phyloP scores from a whole-genome alignment of 352 stramenopile species.

The Pythium plurisporium region DNA sequence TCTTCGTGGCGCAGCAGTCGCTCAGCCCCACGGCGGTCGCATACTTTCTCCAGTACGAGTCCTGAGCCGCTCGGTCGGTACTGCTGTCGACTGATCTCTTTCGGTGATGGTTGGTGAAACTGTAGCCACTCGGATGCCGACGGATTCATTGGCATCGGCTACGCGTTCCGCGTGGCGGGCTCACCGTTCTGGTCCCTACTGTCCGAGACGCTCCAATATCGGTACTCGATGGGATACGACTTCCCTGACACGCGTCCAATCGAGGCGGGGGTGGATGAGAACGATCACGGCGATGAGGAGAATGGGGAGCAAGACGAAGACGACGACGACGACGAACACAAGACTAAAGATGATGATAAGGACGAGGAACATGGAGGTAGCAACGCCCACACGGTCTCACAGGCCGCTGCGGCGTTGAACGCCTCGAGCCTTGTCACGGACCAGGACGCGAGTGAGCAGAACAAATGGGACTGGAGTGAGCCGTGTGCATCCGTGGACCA shows the following conservation, averaged over 20 bases:
- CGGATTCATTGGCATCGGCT: conserved; percentile 56
- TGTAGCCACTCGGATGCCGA: conserved; percentile 32
- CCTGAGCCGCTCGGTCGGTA: no score
- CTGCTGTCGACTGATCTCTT: no score
- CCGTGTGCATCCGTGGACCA: conserved; percentile 35
- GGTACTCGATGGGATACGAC: neutral
- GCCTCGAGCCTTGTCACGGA: conserved; percentile 11
- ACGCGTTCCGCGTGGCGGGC: conserved; percentile 26
- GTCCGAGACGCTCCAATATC: conserved; percentile 5
- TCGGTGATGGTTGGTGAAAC: no score
- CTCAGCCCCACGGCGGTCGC: conserved; percentile 39
- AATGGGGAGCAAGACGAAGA: neutral
- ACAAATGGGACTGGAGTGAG: conserved; percentile 46
- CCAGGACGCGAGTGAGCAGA: conserved; percentile 6
- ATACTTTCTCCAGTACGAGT: conserved; percentile 44
- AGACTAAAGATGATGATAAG: no score
- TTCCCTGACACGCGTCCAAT: neutral
- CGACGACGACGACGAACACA: neutral
- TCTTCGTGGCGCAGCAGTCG: conserved; percentile 39
- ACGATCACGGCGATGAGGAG: neutral
- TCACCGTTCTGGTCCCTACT: conserved; percentile 38
- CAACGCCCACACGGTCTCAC: neutral
- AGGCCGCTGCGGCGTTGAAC: neutral
- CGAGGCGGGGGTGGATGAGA: neutral
- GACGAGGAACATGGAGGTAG: neutral